These are phyloP conservation scores for Chimonanthus salicifolius DNA, from an alignment of 164 flowering plant genomes.

Conservation along the genomic window DNA sequence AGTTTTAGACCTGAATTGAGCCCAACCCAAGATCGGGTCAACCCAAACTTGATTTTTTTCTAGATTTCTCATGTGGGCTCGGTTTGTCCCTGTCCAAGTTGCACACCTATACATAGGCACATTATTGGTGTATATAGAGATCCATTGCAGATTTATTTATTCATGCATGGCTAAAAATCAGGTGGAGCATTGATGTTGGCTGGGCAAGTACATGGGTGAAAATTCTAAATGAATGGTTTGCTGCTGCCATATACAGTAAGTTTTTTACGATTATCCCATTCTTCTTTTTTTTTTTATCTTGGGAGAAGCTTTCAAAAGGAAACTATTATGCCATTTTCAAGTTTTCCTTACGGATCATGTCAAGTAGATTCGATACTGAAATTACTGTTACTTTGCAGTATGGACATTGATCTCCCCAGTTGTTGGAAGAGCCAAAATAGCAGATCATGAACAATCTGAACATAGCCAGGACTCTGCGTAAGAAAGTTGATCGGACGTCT, in stretches of 20 bases:
- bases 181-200: conserved; percentile 96
- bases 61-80: too few relatives aligned
- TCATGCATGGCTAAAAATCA: conserved; percentile 20
- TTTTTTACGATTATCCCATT: background rate
- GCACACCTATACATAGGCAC: too few relatives aligned
- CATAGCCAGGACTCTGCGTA: conserved; percentile 14
- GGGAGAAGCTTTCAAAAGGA: background rate
- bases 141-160: background rate
- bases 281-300: background rate
- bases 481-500: background rate
- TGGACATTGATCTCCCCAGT: conserved; percentile 70
- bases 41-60: too few relatives aligned
- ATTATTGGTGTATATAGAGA: background rate
- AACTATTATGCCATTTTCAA: too few relatives aligned
- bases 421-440: conserved; percentile 35
- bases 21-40: too few relatives aligned
- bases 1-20: too few relatives aligned
- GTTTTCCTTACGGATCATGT: background rate
- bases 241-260: conserved; percentile 79
- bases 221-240: conserved; percentile 89
- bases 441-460: conserved; percentile 35
- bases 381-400: conserved; percentile 38
- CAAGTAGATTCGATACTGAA: background rate
- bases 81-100: too few relatives aligned
- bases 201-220: conserved; percentile 99